Evolutionary conservation across 176 grass and related monocot genomes (phyloP).

Genomic region (Themeda triandra): DNA sequence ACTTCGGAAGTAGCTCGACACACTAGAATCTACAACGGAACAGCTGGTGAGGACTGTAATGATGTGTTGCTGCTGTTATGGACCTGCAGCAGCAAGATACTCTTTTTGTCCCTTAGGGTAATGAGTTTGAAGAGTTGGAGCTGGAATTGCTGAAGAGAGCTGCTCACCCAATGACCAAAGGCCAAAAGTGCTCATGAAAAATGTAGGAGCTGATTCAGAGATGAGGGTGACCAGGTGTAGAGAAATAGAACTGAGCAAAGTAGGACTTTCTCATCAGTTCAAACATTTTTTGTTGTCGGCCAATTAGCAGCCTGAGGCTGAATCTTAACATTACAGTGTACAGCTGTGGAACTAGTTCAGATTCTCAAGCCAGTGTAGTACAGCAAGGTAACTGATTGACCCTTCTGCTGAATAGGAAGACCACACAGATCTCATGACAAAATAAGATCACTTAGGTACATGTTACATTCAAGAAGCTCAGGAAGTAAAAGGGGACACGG

Average conservation of each 20-base stretch:
- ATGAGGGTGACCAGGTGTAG: background rate
- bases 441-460: background rate
- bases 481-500: background rate
- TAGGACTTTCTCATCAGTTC: background rate
- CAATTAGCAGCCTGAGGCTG: background rate
- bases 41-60: background rate
- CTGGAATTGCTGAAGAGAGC: background rate
- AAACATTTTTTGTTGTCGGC: background rate
- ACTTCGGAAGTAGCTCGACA: background rate
- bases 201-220: background rate
- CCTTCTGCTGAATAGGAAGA: background rate
- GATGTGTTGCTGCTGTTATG: background rate
- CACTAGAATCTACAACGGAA: background rate
- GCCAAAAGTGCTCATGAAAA: background rate
- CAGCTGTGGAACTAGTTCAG: background rate
- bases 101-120: background rate
- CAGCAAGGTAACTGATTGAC: slow-evolving; percentile 2
- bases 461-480: slow-evolving; percentile 10
- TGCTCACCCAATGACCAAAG: background rate
- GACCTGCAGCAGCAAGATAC: slow-evolving; percentile 1
- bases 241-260: slow-evolving; percentile 1
- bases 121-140: background rate
- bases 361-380: background rate
- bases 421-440: background rate
- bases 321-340: background rate